Base-by-base conservation (phyloP, 352 stramenopile species). In the Phytophthora parvispora region DNA sequence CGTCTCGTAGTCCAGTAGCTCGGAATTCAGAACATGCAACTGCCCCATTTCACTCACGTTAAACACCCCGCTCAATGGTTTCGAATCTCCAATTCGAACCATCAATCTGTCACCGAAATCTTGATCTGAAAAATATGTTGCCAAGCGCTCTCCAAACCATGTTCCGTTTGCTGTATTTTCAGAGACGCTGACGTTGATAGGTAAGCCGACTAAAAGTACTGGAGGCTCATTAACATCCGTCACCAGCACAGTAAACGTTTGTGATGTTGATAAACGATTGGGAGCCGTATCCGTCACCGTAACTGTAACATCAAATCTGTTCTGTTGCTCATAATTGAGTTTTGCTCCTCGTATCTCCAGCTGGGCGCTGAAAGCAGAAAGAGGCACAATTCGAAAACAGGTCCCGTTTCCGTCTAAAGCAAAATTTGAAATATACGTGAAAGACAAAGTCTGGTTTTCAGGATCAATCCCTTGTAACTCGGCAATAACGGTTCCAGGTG, bases 391-490 rank as follows among this genome's bases (percentile, higher is more conserved):
- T 32, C 83, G 73, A 18, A 91, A 90, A 16, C 58, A 67, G 20
- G 48, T 72, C 18, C 15, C 60, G 13, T 78, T 67, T 6, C 22
- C 36, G 7, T 76, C n/a, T 7, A 18, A 59, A 16, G 20, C 60
- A 15, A 85, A 75, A 4, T 50, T 76, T 4, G 77, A 82, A 1
- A 43, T 43, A 38, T 79, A 79, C 1, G 67, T 49, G 36, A 79
- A 90, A 15, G 53, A 58, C 0, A 88, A 53, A 1, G 75, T 84
- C 25, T 84, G 64, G 22, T 89, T 91, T 53, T 91, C 83, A 18
- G 83, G 80, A 56, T 91, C 83, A 16, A 64, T 76, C 2, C 73
- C 80, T 49, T 55, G 57, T 3, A 91, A 22, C 2, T 64, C n/a
- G 15, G 64, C 77, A 13, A 91, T 34, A 6, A 87, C 48, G 5